Base-by-base conservation (phyloP, 768 basidiomycete species). In the Xerocomellus amylosporus region DNA sequence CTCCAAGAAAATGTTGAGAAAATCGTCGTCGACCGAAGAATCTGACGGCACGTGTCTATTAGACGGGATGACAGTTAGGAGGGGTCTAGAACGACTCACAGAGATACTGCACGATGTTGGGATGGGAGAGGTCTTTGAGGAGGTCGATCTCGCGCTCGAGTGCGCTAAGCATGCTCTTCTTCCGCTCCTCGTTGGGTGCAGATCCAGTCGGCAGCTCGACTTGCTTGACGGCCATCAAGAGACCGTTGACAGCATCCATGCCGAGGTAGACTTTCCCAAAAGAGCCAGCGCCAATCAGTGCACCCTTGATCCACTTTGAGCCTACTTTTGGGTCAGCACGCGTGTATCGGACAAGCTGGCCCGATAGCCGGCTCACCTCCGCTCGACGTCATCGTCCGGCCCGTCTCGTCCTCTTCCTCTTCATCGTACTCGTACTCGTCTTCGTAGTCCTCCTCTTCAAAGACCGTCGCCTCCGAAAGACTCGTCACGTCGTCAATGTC, bases 191-290 rank as follows among this genome's bases (percentile, higher is more conserved):
- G 66, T 95, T 95, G 4, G 87, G 84, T 9, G 84, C 86, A 13
- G 85, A 84, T 17, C 91, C 87, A 4, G 86, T 88, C 0, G 93
- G 90, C 28, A 98, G 80, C 65, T 95, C 91, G 41, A 98, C 94
- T 78, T 98, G 94, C 74, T 98, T 98, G 59, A 98, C 94, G 37
- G 94, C 94, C 94, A 98, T 97, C 58, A 98, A 78, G 20, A 94
- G 75, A 24, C 94, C 94, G 46, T 80, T 89, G 19, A 88, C 81
- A 1, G 93, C 90, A 71, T 95, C 94, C 92, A 97, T 93, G 33
- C 93, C 93, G 10, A 97, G 84, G 71, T 93, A 97, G 37, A 97
- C 93, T 66, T 93, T 92, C 48, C 94, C 93, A 65, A 96, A 96
- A 0, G 94, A 96, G 4, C 93, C 93, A 42, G 93, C 88, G 57